A percentile compares a stretch with the other conserved stretches of the same genome.
These are phyloP conservation scores for Penicillium vulpinum DNA, from an alignment of 2,329 filamentous ascomycete genomes.

Conservation along the genomic window DNA sequence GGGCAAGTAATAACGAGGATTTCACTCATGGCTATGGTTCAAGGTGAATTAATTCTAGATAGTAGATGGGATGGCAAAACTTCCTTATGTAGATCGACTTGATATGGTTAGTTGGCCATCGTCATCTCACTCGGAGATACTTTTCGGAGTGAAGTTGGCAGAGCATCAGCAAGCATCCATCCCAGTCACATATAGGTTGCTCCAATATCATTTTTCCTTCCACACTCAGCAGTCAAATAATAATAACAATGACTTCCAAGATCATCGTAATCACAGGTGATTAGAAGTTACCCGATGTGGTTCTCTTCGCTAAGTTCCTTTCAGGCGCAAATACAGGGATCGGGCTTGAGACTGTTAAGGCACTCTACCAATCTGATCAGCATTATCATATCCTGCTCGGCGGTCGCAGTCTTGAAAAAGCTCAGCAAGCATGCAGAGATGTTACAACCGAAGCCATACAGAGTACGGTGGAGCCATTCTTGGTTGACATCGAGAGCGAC, in stretches of 20 bases:
- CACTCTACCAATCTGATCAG: slow-evolving; percentile 5
- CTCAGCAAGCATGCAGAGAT: not conserved
- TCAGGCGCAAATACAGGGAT: slow-evolving; percentile 15
- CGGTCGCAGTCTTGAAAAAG: slow-evolving; percentile 12
- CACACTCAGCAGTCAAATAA: not conserved
- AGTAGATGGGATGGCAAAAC: too few relatives aligned
- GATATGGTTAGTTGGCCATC: not conserved
- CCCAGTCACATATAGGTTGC: not conserved
- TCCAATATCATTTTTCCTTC: not conserved
- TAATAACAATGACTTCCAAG: not conserved
- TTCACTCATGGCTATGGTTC: slow-evolving; percentile 24
- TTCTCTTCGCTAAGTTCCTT: not conserved
- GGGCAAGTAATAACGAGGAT: slow-evolving; percentile 42
- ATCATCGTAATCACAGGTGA: not conserved
- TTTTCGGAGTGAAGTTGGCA: not conserved
- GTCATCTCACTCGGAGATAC: not conserved
- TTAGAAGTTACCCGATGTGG: not conserved
- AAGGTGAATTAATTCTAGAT: not conserved
- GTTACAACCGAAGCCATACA: not conserved
- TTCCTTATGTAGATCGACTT: too few relatives aligned
- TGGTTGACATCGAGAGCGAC: slow-evolving; percentile 12
- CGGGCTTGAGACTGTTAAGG: slow-evolving; percentile 18
- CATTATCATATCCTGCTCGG: slow-evolving; percentile 12
- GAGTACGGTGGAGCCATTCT: slow-evolving; percentile 9
- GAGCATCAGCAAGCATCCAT: not conserved